Evolutionary conservation across 164 flowering plant genomes (phyloP).

Genomic region (Macadamia integrifolia): DNA sequence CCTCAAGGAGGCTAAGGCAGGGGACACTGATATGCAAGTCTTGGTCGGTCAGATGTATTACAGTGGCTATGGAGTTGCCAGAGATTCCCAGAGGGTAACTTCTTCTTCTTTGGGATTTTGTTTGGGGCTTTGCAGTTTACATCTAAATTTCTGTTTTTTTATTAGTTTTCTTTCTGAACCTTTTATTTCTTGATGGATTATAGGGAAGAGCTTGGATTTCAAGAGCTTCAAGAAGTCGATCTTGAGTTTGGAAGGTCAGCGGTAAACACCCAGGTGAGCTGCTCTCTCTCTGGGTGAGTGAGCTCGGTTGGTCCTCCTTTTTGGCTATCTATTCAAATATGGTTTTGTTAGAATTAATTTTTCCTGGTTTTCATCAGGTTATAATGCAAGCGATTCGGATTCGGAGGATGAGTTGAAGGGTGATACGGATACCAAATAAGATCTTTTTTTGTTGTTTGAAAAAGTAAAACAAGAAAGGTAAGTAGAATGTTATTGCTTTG

Average conservation of each 20-base stretch:
- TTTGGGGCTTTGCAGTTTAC: not conserved
- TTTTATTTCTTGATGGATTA: not conserved
- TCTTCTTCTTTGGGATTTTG: not conserved
- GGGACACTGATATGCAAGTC: slow-evolving; percentile 75
- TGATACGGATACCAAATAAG: slow-evolving; percentile 19
- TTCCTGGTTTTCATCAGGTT: slow-evolving; percentile 33
- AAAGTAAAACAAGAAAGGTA: slow-evolving; percentile 12
- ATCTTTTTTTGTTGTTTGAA: not conserved
- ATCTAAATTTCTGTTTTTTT: not conserved
- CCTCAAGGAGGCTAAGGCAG: slow-evolving; percentile 77
- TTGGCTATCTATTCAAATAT: not conserved
- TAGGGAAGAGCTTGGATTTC: slow-evolving; percentile 79
- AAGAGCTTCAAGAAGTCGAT: slow-evolving; percentile 63
- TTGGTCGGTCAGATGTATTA: slow-evolving; percentile 91
- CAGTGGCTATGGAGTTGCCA: slow-evolving; percentile 80
- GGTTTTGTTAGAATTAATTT: not conserved
- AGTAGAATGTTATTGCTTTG: slow-evolving; percentile 7
- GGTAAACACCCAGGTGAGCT: slow-evolving; percentile 67
- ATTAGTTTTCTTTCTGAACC: not conserved
- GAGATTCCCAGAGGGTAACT: slow-evolving; percentile 58
- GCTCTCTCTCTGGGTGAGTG: not conserved
- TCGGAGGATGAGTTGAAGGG: slow-evolving; percentile 47
- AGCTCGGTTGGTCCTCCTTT: too few relatives aligned
- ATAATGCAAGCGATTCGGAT: slow-evolving; percentile 76
- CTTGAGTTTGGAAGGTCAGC: slow-evolving; percentile 69